A percentile compares a stretch with the other conserved stretches of the same genome.
phyloP scores from a whole-genome alignment of 805 yeast species.

The Hanseniaspora thailandica region DNA sequence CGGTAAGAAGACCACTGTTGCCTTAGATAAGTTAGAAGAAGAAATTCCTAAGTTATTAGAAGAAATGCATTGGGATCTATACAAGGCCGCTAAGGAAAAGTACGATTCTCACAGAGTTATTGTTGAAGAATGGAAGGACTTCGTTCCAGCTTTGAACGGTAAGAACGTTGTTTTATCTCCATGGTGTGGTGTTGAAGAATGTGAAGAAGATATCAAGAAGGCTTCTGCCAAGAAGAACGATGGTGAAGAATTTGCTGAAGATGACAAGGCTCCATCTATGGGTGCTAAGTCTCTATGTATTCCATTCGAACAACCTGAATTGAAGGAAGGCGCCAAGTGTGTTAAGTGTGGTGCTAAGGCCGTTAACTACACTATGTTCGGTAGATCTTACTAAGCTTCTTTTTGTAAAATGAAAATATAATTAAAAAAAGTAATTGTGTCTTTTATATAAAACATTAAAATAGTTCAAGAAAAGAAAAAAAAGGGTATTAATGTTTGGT shows the following conservation, averaged over 20 bases:
- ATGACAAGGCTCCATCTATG: slow-evolving; percentile 96
- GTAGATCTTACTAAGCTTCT: slow-evolving; percentile 65
- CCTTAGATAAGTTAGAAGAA: slow-evolving; percentile 45
- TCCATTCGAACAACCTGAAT: slow-evolving; percentile 82
- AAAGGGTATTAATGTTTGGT: not conserved
- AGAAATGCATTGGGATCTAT: slow-evolving; percentile 66
- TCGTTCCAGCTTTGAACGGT: slow-evolving; percentile 81
- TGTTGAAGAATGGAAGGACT: slow-evolving; percentile 80
- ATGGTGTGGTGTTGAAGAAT: slow-evolving; percentile 90
- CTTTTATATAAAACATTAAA: not conserved
- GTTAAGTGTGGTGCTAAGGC: slow-evolving; percentile 73
- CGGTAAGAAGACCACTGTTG: slow-evolving; percentile 58
- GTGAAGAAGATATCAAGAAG: slow-evolving; percentile 96
- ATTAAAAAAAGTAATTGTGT: not conserved
- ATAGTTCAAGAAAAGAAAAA: not conserved
- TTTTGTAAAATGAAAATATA: slow-evolving; percentile 20
- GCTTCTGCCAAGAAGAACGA: slow-evolving; percentile 64
- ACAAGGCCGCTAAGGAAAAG: slow-evolving; percentile 62
- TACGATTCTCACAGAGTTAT: slow-evolving; percentile 74
- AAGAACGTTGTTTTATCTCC: slow-evolving; percentile 88
- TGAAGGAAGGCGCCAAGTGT: slow-evolving; percentile 73
- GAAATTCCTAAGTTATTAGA: slow-evolving; percentile 69
- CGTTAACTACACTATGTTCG: slow-evolving; percentile 81
- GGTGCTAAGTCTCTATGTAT: slow-evolving; percentile 98
- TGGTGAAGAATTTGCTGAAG: slow-evolving; percentile 77